Percentiles rank a stretch among this genome's conserved stretches.
These are phyloP conservation scores for Oryza glumipatula DNA, from an alignment of 176 grass and related monocot genomes.

Conservation along the genomic window DNA sequence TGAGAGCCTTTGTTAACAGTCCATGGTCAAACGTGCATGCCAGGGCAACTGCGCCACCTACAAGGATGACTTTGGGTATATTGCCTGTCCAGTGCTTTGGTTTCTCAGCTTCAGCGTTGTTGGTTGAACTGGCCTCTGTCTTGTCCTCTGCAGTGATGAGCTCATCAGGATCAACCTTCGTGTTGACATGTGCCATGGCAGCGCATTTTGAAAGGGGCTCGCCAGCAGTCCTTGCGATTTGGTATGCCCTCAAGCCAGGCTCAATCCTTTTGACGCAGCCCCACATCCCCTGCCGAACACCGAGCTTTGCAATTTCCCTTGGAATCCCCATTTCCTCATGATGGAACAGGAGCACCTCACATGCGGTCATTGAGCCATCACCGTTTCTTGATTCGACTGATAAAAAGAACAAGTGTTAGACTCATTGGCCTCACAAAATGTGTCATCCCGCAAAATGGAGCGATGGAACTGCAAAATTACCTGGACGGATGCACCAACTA, in stretches of 20 bases:
- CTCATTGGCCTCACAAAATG: background rate
- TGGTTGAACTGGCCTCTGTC: conserved; percentile 34
- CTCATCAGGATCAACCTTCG: conserved; percentile 65
- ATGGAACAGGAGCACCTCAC: conserved; percentile 93
- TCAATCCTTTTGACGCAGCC: conserved; percentile 80
- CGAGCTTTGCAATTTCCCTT: conserved; percentile 79
- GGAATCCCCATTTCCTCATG: conserved; percentile 97
- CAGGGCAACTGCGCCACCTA: conserved; percentile 72
- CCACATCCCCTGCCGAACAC: conserved; percentile 93
- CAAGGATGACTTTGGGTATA: conserved; percentile 64
- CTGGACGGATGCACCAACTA: conserved; percentile 96
- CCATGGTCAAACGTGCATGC: conserved; percentile 83
- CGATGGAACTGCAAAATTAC: conserved; percentile 32
- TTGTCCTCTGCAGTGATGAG: conserved; percentile 41
- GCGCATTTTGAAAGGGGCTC: conserved; percentile 65
- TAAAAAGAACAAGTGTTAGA: conserved; percentile 14
- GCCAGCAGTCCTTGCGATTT: conserved; percentile 40
- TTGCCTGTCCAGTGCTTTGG: conserved; percentile 67
- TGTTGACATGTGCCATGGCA: conserved; percentile 62
- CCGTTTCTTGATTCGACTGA: conserved; percentile 84
- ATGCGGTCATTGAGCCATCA: conserved; percentile 77
- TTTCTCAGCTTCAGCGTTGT: conserved; percentile 54
- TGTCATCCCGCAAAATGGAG: background rate
- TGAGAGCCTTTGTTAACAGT: conserved; percentile 75
- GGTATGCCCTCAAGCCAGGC: conserved; percentile 84